Percentiles rank a stretch among this genome's conserved stretches.
Conservation (phyloP, 768 basidiomycete species). For the Galerina marginata region DNA sequence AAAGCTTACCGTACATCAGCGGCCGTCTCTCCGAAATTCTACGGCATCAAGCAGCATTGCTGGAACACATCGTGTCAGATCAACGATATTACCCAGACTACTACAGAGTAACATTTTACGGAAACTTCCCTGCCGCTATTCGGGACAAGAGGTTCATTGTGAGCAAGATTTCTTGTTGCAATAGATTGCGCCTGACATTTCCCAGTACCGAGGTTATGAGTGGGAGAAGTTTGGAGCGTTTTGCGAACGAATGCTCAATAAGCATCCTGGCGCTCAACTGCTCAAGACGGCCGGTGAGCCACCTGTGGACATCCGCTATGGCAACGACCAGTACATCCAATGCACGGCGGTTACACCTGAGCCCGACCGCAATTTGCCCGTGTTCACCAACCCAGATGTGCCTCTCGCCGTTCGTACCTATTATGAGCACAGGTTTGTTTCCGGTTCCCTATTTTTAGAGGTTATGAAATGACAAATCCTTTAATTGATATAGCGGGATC, state of each 20-base stretch:
- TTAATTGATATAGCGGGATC: conserved; percentile 61
- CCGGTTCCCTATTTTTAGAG: neutral
- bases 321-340: conserved; percentile 85
- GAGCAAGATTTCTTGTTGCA: conserved; percentile 28
- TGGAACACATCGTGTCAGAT: conserved; percentile 85
- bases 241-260: conserved; percentile 90
- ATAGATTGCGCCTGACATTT: conserved; percentile 1
- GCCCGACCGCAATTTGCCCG: conserved; percentile 74
- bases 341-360: conserved; percentile 87
- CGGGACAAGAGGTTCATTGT: conserved; percentile 92
- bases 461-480: neutral
- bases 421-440: conserved; percentile 79
- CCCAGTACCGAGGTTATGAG: conserved; percentile 89
- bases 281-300: conserved; percentile 78
- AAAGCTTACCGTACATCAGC: conserved; percentile 42
- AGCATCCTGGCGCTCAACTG: conserved; percentile 85
- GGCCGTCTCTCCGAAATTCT: conserved; percentile 85
- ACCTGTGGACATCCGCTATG: conserved; percentile 78
- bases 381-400: conserved; percentile 88
- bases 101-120: conserved; percentile 93
- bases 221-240: conserved; percentile 93
- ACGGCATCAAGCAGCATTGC: conserved; percentile 82
- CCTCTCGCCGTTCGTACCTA: conserved; percentile 80
- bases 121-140: conserved; percentile 86
- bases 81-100: conserved; percentile 91